Base-by-base conservation (phyloP, 495 filamentous ascomycete genomes). In the Thermochaetoides thermophila region DNA sequence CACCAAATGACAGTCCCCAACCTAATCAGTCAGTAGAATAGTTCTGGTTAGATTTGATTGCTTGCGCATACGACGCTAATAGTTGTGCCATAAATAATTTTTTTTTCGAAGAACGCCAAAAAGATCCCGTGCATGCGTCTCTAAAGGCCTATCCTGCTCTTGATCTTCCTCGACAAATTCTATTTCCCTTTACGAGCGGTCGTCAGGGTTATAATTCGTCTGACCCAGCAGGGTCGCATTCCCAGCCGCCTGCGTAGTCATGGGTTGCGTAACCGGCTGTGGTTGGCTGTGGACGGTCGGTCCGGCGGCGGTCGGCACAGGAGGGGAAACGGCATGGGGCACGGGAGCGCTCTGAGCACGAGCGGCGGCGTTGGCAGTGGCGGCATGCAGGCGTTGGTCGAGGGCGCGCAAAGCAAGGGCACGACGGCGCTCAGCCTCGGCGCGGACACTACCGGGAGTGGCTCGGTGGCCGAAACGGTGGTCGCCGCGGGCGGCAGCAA, bases 381-480 rank as follows among this genome's bases (percentile, higher is more conserved):
- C 84, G 20, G 83, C 81, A 56, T 92, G 76, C 32, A 97, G 58
- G 41, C 89, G 68, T 58, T 94, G 85, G 52, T 97, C 89, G 36
- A 97, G 57, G 10, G 84, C 89, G 51, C 84, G 85, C 24, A 97
- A 63, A 4, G 89, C 89, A 30, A 97, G 53, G 4, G 85, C 85
- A 42, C 89, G 69, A 52, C 89, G 71, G 36, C 89, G 62, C 61
- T 97, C 89, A 1, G 89, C 84, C 53, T 97, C 89, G 31, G 89
- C 91, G 35, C 86, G 72, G 29, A 69, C 67, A 62, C 84, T 65
- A 71, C 84, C 44, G 59, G 81, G 57, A 60, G 63, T 38, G 63
- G 76, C 40, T 66, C 70, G 38, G 47, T 83, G 74, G 22, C 32
- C 55, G 25, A 36, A 41, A 29, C 14, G 27, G 32, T 40, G 53